Evolutionary conservation across 2,329 filamentous ascomycete species (phyloP).

Genomic region (Thelonectria olida): DNA sequence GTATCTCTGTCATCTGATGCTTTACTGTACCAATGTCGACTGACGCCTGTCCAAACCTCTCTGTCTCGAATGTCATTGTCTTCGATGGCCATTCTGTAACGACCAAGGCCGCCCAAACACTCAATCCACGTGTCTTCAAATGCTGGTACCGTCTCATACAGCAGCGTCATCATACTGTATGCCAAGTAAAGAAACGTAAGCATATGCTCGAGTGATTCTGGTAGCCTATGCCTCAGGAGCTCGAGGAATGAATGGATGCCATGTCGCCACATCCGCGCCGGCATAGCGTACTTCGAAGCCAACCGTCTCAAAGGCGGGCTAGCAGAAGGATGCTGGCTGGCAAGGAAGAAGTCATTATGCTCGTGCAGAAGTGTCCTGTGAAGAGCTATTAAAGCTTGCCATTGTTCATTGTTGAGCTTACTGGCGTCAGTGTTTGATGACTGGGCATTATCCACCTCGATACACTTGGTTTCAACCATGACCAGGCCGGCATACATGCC

Average conservation of each 20-base stretch:
- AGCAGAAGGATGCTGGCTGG: slow-evolving; percentile 85
- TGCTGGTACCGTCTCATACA: too few species aligned
- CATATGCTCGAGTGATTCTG: too few species aligned
- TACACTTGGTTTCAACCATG: slow-evolving; percentile 87
- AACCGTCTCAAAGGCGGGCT: slow-evolving; percentile 72
- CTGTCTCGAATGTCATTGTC: slow-evolving; percentile 79
- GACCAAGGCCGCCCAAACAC: slow-evolving; percentile 84
- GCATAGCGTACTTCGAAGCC: slow-evolving; percentile 84
- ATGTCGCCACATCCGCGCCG: too few species aligned
- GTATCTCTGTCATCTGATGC: too few species aligned
- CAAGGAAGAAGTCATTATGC: slow-evolving; percentile 86
- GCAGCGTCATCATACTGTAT: too few species aligned
- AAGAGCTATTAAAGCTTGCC: too few species aligned
- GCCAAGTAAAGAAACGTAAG: too few species aligned
- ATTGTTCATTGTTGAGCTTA: slow-evolving; percentile 71
- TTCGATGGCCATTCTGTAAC: slow-evolving; percentile 91
- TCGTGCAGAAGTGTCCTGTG: slow-evolving; percentile 85
- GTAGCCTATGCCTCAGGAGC: too few species aligned
- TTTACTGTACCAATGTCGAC: slow-evolving; percentile 84
- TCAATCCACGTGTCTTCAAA: slow-evolving; percentile 95
- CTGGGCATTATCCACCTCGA: slow-evolving; percentile 78
- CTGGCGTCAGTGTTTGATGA: slow-evolving; percentile 53
- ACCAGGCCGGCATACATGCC: slow-evolving; percentile 82
- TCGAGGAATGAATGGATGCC: too few species aligned
- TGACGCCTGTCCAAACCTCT: slow-evolving; percentile 84